Evolutionary conservation across 371 early-diverging fungal species (phyloP), one percentile per base, ranked within the genome.

Genomic region (Syncephalastrum sp.): DNA sequence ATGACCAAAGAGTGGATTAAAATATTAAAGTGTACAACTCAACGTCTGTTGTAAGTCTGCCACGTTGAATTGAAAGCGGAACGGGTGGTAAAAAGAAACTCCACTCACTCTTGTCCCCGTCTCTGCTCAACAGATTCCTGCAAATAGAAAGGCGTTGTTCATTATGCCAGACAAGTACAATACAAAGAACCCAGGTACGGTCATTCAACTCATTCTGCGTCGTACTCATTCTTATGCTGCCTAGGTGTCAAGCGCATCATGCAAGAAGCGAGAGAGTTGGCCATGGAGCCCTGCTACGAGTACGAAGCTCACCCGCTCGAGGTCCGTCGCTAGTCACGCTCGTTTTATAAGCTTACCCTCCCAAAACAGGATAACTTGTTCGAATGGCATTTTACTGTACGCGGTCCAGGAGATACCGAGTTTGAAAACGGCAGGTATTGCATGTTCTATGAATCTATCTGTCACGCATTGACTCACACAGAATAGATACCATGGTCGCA

Each of bases 311-410:
- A 72, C 46, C 89, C 89, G 3, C 69, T 83, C 16, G 85, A 87
- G 57, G 86, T 83, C 78, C 60, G 47, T 44, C 41, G 29, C 6
- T 47, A 12, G 6, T 54, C 10, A 17, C 6, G 16, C 43, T 46
- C 17, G 15, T 33, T 3, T 25, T 8, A 16, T 48, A n/a, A 45
- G 14, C 38, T 59, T 2, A 56, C 29, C 42, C 23, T 7, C 5
- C n/a, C 0, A 14, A 14, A 48, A 10, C 72, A 91, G 81, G 85
- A 87, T 42, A 85, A 91, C 64, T 69, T 92, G 23, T 90, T 93
- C 67, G 92, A 93, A 59, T 91, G 95, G 95, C 98, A 97, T 66
- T 97, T 95, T 65, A 95, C 95, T 1, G 81, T 97, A 12, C 79
- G 91, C 14, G 97, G 98, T 1, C 95, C 96, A 5, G 72, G 80